These are phyloP conservation scores for Colletotrichum chlorophyti DNA, from an alignment of 2,329 filamentous ascomycete species.

Conservation along the genomic window DNA sequence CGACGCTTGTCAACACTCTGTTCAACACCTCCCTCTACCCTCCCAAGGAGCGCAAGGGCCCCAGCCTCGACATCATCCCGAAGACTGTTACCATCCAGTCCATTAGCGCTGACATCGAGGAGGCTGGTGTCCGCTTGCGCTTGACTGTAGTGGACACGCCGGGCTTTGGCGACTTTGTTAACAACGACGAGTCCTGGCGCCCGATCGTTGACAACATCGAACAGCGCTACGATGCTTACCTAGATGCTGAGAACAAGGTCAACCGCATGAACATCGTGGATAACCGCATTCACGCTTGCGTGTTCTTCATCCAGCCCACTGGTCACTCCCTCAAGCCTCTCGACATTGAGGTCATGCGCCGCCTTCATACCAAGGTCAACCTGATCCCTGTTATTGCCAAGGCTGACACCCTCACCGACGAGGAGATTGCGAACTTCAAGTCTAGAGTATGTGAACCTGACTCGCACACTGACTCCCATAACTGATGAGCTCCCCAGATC, in stretches of 20 bases:
- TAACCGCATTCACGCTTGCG: conserved; percentile 98
- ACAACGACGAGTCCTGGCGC: conserved; percentile 99
- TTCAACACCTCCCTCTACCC: conserved; percentile 99
- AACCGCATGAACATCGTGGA: conserved; percentile 99
- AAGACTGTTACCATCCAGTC: conserved; percentile 97
- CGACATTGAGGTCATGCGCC: conserved; percentile 99
- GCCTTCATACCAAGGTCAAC: conserved; percentile 99
- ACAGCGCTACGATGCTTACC: conserved; percentile 96
- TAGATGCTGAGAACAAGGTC: conserved; percentile 99
- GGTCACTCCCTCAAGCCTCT: conserved; percentile 98
- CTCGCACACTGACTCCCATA: background rate
- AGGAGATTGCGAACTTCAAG: conserved; percentile 95
- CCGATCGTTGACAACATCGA: conserved; percentile 99
- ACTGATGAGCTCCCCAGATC: conserved; percentile 66
- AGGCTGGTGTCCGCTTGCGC: conserved; percentile 95
- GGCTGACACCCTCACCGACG: conserved; percentile 96
- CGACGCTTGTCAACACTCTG: conserved; percentile 96
- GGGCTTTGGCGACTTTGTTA: conserved; percentile 98
- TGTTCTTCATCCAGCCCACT: conserved; percentile 99
- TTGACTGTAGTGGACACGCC: conserved; percentile 97
- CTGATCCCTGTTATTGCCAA: conserved; percentile 99
- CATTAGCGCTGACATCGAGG: conserved; percentile 95
- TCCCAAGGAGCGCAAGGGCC: conserved; percentile 97
- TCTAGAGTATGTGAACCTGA: conserved; percentile 74
- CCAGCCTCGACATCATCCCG: conserved; percentile 96